Evolutionary conservation across 129 eudicot species (phyloP).

Genomic region (carrot (Daucus carota)): DNA sequence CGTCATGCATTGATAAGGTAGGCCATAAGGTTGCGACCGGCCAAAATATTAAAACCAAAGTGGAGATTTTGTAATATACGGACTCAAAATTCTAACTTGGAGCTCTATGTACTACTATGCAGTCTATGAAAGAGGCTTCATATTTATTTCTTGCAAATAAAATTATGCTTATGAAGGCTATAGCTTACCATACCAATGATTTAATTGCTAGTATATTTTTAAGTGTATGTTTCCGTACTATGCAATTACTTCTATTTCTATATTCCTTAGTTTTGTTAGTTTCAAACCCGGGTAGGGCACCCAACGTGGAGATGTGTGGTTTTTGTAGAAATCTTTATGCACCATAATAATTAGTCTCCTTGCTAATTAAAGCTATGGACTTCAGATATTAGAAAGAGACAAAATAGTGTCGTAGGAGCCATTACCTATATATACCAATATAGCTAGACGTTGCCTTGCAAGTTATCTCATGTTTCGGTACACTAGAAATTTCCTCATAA

Average conservation of each 20-base stretch:
- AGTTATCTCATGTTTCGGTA: not conserved
- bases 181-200: constrained; percentile 18
- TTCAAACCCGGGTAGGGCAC: not conserved
- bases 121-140: constrained; percentile 4
- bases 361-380: too few relatives aligned
- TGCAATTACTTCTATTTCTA: not conserved
- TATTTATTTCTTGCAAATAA: constrained; percentile 8
- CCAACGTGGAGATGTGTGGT: too few relatives aligned
- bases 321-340: not conserved
- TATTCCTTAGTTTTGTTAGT: not conserved
- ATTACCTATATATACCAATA: too few relatives aligned
- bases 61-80: not conserved
- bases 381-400: too few relatives aligned
- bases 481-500: too few relatives aligned
- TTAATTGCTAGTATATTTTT: not conserved
- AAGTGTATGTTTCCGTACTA: not conserved
- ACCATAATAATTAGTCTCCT: not conserved
- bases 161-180: constrained; percentile 15
- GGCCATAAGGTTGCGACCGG: constrained; percentile 4
- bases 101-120: not conserved
- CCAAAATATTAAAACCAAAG: not conserved
- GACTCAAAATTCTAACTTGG: too few relatives aligned
- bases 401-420: not conserved
- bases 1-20: constrained; percentile 1
- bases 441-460: constrained; percentile 1